Evolutionary conservation across 768 basidiomycete species (phyloP).

Genomic region (Daedalea quercina): DNA sequence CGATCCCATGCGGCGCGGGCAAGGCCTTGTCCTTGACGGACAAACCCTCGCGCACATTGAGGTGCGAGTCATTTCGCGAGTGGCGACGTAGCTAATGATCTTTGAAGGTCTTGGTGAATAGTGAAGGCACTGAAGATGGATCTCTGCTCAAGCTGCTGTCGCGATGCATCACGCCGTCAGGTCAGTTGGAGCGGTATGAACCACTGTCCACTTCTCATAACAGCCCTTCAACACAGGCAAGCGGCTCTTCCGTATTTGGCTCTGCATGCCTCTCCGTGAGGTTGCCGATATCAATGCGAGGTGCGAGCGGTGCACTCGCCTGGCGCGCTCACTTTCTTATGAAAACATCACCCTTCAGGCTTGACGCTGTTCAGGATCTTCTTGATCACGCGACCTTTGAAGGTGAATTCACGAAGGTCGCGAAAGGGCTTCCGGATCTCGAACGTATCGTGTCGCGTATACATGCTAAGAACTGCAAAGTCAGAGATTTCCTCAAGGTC

Average conservation of each 20-base stretch:
- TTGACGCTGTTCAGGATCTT: slow-evolving; percentile 92
- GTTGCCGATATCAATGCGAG: slow-evolving; percentile 83
- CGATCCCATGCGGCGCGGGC: slow-evolving; percentile 90
- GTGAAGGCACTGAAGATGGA: slow-evolving; percentile 90
- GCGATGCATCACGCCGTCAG: slow-evolving; percentile 88
- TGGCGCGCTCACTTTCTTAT: neutral
- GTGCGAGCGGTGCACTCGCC: slow-evolving; percentile 30
- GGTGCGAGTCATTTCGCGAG: slow-evolving; percentile 33
- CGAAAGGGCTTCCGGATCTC: slow-evolving; percentile 83
- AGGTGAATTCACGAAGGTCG: slow-evolving; percentile 63
- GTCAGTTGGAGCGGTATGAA: slow-evolving; percentile 32
- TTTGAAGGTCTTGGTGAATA: slow-evolving; percentile 75
- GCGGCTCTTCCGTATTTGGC: slow-evolving; percentile 93
- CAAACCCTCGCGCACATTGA: slow-evolving; percentile 95
- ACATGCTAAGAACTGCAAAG: slow-evolving; percentile 85
- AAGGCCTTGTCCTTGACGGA: slow-evolving; percentile 83
- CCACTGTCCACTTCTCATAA: slow-evolving; percentile 6
- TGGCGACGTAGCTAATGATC: neutral
- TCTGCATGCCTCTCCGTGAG: slow-evolving; percentile 85
- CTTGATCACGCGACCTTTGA: slow-evolving; percentile 76
- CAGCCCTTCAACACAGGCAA: too few relatives aligned
- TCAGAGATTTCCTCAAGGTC: slow-evolving; percentile 84
- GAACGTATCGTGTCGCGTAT: slow-evolving; percentile 93
- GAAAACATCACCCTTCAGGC: slow-evolving; percentile 44
- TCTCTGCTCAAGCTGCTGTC: slow-evolving; percentile 77